Conservation (phyloP, 768 basidiomycete species). For the Sporobolomyces roseus region DNA sequence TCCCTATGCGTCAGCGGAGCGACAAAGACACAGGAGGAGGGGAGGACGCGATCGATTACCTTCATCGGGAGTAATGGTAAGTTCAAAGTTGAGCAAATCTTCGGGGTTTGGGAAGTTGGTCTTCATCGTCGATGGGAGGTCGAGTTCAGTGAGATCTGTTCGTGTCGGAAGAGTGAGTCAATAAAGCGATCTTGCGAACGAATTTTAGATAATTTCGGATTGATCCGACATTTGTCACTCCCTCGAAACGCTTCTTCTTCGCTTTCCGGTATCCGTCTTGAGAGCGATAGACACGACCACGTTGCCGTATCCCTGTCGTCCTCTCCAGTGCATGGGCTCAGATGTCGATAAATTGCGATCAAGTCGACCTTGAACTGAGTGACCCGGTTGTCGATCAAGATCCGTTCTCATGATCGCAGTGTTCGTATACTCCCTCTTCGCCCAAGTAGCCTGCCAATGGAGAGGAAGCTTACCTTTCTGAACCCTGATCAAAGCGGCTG, state of each 20-base stretch:
- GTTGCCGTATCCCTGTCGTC: too few species aligned
- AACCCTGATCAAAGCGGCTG: conserved; percentile 96
- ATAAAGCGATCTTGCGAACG: not conserved
- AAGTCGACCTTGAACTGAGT: too few species aligned
- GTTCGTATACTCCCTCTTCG: too few species aligned
- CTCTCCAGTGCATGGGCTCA: too few species aligned
- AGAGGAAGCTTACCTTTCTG: conserved; percentile 73
- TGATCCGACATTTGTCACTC: not conserved
- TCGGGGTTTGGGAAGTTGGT: conserved; percentile 85
- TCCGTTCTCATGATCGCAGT: too few species aligned
- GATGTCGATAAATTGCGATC: too few species aligned
- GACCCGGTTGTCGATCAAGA: not conserved
- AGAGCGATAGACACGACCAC: too few species aligned
- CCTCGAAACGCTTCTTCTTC: too few species aligned
- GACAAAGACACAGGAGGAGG: not conserved
- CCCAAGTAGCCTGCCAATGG: not conserved
- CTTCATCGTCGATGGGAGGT: conserved; percentile 92
- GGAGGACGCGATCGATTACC: conserved; percentile 55
- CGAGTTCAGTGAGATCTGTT: conserved; percentile 93
- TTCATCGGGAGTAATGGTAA: conserved; percentile 95
- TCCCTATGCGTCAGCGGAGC: not conserved
- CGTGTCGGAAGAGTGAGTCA: not conserved
- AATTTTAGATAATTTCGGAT: not conserved
- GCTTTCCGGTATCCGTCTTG: too few species aligned
- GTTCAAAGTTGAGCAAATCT: conserved; percentile 92